Conservation (phyloP, 768 basidiomycete species). For the Coprinopsis sp. region DNA sequence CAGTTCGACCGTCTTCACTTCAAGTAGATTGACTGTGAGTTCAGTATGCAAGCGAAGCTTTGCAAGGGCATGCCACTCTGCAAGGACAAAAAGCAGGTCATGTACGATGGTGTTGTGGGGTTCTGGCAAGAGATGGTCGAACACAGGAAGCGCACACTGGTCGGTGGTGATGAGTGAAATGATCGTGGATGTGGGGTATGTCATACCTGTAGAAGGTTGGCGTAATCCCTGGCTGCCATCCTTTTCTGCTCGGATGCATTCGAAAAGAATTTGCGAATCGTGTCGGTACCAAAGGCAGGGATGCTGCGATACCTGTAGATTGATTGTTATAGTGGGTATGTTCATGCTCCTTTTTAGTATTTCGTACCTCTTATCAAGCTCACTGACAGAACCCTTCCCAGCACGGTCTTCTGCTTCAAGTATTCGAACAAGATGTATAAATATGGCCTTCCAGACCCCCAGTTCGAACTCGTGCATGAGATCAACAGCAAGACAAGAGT, state of each 20-base stretch:
- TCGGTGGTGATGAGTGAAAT: background rate
- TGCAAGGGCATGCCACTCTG: slow-evolving; percentile 9
- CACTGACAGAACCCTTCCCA: slow-evolving; percentile 14
- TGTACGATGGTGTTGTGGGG: background rate
- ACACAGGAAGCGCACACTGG: slow-evolving; percentile 9
- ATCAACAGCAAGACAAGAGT: background rate
- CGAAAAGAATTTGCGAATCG: slow-evolving; percentile 21
- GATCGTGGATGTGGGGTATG: background rate
- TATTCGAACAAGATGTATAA: slow-evolving; percentile 31
- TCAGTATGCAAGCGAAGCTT: slow-evolving; percentile 11
- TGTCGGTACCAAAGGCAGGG: slow-evolving; percentile 13
- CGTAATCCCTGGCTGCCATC: slow-evolving; percentile 26
- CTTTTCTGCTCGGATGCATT: slow-evolving; percentile 25
- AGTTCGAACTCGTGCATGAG: background rate
- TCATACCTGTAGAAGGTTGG: slow-evolving; percentile 29
- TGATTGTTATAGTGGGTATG: too few relatives aligned
- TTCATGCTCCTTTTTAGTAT: too few relatives aligned
- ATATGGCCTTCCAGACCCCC: slow-evolving; percentile 32
- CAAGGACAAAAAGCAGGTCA: slow-evolving; percentile 1
- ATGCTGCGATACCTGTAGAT: slow-evolving; percentile 13
- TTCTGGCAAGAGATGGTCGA: slow-evolving; percentile 4
- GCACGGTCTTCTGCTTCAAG: slow-evolving; percentile 13
- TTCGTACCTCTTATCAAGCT: slow-evolving; percentile 23
- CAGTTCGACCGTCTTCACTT: background rate
- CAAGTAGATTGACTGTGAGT: slow-evolving; percentile 3